Evolutionary conservation across 805 yeast genomes (phyloP).

Genomic region (Candida michaelii): DNA sequence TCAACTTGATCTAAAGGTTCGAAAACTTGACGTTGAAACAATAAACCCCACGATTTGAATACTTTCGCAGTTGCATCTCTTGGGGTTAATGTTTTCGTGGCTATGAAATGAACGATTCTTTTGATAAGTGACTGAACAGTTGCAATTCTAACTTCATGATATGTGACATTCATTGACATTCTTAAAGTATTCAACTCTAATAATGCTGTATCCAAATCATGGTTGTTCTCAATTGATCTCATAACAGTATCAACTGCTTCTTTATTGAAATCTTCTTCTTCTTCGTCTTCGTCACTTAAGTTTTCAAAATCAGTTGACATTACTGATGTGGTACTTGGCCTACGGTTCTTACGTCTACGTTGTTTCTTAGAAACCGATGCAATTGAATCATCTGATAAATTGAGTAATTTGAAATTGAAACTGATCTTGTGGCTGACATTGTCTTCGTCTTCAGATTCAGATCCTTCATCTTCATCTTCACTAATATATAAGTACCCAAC

Average conservation of each 20-base stretch:
- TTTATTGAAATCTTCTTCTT: slow-evolving; percentile 74
- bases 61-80: slow-evolving; percentile 77
- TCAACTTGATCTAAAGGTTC: slow-evolving; percentile 77
- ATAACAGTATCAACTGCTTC: slow-evolving; percentile 95
- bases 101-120: slow-evolving; percentile 70
- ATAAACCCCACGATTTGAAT: slow-evolving; percentile 76
- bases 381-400: slow-evolving; percentile 59
- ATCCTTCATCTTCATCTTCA: slow-evolving; percentile 41
- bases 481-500: slow-evolving; percentile 48
- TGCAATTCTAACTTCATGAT: slow-evolving; percentile 87
- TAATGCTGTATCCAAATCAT: slow-evolving; percentile 89
- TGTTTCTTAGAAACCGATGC: slow-evolving; percentile 48
- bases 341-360: slow-evolving; percentile 30
- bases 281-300: slow-evolving; percentile 31
- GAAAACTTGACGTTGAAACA: slow-evolving; percentile 84
- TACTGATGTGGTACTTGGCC: slow-evolving; percentile 36
- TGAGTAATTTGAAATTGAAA: slow-evolving; percentile 29
- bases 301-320: slow-evolving; percentile 49
- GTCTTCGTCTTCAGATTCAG: slow-evolving; percentile 17
- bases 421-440: slow-evolving; percentile 3
- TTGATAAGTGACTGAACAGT: slow-evolving; percentile 70
- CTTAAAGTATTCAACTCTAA: slow-evolving; percentile 90
- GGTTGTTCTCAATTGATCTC: slow-evolving; percentile 89
- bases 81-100: slow-evolving; percentile 72
- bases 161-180: slow-evolving; percentile 96